Percentiles rank a stretch among this genome's conserved stretches.
phyloP scores from a whole-genome alignment of 345 rosid species.

The Zanthoxylum bungeanum region DNA sequence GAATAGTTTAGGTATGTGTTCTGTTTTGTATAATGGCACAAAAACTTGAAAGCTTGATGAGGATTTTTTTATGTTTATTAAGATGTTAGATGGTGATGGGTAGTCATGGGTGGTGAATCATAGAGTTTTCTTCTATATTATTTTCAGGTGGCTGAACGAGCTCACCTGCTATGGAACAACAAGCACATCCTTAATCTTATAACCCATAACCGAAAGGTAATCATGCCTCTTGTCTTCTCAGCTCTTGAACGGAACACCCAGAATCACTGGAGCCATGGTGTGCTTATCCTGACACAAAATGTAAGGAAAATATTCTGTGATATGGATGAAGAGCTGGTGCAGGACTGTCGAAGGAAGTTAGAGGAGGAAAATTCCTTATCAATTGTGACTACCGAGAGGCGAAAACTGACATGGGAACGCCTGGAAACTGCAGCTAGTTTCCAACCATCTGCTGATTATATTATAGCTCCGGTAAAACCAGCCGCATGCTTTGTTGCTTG shows the following conservation, averaged over 20 bases:
- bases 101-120: background rate
- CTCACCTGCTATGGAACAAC: slow-evolving; percentile 73
- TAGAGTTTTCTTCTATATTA: background rate
- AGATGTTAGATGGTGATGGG: background rate
- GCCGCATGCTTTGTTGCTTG: slow-evolving; percentile 45
- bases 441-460: slow-evolving; percentile 26
- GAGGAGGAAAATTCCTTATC: slow-evolving; percentile 50
- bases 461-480: slow-evolving; percentile 33
- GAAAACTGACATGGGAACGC: slow-evolving; percentile 61
- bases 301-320: slow-evolving; percentile 53
- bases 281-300: slow-evolving; percentile 61
- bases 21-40: background rate
- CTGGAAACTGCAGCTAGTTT: slow-evolving; percentile 50
- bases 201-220: slow-evolving; percentile 46
- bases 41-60: background rate
- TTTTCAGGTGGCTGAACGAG: slow-evolving; percentile 79
- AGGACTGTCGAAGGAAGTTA: slow-evolving; percentile 43
- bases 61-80: background rate
- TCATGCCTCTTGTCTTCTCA: slow-evolving; percentile 52
- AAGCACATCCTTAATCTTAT: slow-evolving; percentile 57
- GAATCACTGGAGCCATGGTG: slow-evolving; percentile 77
- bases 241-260: slow-evolving; percentile 59
- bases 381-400: slow-evolving; percentile 46
- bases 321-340: slow-evolving; percentile 66
- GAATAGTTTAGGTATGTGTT: background rate